phyloP scores from a whole-genome alignment of 768 basidiomycete genomes.

The Russula lepida region DNA sequence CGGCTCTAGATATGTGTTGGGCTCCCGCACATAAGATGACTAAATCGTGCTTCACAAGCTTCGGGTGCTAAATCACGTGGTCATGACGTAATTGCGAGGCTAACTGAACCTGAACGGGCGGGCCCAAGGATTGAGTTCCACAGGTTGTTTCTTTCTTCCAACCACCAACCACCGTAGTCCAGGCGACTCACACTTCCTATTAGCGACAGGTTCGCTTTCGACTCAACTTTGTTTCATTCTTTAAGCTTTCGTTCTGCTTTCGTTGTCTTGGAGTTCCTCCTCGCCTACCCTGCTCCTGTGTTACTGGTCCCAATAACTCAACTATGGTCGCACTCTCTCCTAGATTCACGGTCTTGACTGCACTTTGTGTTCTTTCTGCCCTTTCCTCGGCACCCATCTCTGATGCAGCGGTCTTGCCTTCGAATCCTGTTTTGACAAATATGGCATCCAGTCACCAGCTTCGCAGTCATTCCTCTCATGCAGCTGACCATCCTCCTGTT shows the following conservation, averaged over 20 bases:
- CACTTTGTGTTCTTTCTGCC: slow-evolving; percentile 39
- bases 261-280: background rate
- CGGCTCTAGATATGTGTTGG: too few relatives aligned
- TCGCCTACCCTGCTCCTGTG: background rate
- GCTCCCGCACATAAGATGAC: too few relatives aligned
- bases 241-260: slow-evolving; percentile 19
- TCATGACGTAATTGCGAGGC: background rate
- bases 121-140: slow-evolving; percentile 5
- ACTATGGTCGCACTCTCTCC: slow-evolving; percentile 43
- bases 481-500: background rate
- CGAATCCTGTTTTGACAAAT: background rate
- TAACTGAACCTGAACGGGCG: background rate
- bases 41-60: too few relatives aligned
- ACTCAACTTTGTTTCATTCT: slow-evolving; percentile 8
- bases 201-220: slow-evolving; percentile 18
- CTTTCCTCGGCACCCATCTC: slow-evolving; percentile 33
- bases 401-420: slow-evolving; percentile 34
- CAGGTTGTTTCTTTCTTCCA: slow-evolving; percentile 9
- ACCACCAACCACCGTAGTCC: slow-evolving; percentile 19
- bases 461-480: background rate
- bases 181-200: slow-evolving; percentile 19
- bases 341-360: slow-evolving; percentile 40
- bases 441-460: background rate
- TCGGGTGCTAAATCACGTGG: slow-evolving; percentile 2
- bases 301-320: background rate